phyloP scores from a whole-genome alignment of 2,329 filamentous ascomycete genomes.

The Nakataea oryzae region DNA sequence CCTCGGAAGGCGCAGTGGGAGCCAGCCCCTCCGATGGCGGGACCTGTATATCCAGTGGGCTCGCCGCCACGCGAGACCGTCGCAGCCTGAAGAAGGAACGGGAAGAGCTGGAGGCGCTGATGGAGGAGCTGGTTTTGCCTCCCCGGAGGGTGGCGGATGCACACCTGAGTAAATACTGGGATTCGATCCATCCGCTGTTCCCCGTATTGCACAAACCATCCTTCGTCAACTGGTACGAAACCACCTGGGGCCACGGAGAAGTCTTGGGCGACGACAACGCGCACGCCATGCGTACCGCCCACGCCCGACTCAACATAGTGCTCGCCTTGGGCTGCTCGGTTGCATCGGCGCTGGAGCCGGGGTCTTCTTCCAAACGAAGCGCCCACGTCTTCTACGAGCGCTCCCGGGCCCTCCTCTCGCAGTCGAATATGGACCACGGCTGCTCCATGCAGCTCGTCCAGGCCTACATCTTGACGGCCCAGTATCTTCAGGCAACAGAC shows the following conservation, averaged over 20 bases:
- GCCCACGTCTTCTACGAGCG: slow-evolving; percentile 2
- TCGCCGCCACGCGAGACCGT: not conserved
- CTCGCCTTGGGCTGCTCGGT: slow-evolving; percentile 3
- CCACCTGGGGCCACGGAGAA: slow-evolving; percentile 5
- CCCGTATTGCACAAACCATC: slow-evolving; percentile 7
- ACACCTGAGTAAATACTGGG: slow-evolving; percentile 5
- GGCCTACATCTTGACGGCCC: slow-evolving; percentile 3
- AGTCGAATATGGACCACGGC: slow-evolving; percentile 2
- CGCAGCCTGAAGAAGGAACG: slow-evolving; percentile 1
- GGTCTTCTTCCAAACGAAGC: not conserved
- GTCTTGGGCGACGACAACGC: not conserved
- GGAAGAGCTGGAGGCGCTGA: slow-evolving; percentile 1
- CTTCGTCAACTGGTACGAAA: slow-evolving; percentile 7
- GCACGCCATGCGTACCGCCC: slow-evolving; percentile 1
- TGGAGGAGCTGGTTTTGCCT: slow-evolving; percentile 3
- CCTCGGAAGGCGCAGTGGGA: not conserved
- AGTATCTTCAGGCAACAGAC: slow-evolving; percentile 3
- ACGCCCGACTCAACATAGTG: slow-evolving; percentile 4
- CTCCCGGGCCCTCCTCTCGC: not conserved
- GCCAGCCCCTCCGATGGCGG: slow-evolving; percentile 1
- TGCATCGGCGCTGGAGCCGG: not conserved
- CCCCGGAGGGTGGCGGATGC: slow-evolving; percentile 2
- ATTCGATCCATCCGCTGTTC: slow-evolving; percentile 11
- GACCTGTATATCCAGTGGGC: not conserved
- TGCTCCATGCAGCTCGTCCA: slow-evolving; percentile 4